These are phyloP conservation scores for Erodium texanum DNA, from an alignment of 441 rosid genomes.

Conservation along the genomic window DNA sequence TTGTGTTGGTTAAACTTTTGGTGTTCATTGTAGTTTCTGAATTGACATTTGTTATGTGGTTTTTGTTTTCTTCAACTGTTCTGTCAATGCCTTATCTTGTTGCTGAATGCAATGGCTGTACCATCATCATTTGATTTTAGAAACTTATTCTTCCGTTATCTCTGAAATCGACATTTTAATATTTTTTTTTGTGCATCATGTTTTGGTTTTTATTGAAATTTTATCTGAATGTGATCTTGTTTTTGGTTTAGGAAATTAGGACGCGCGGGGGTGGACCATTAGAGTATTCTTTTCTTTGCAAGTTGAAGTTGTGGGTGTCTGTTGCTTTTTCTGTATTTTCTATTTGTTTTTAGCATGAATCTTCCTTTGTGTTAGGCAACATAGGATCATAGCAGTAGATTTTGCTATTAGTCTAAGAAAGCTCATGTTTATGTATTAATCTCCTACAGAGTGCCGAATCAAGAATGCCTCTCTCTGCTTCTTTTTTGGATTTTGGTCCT, in stretches of 20 bases:
- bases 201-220: constrained; percentile 14
- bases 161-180: constrained; percentile 29
- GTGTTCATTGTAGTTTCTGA: constrained; percentile 9
- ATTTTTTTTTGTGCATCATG: constrained; percentile 15
- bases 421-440: constrained; percentile 22
- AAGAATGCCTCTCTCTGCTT: constrained; percentile 11
- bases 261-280: constrained; percentile 25
- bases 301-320: constrained; percentile 41
- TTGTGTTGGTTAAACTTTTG: constrained; percentile 14
- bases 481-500: constrained; percentile 8
- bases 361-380: constrained; percentile 37
- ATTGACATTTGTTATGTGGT: neutral
- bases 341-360: constrained; percentile 34
- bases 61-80: neutral
- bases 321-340: constrained; percentile 37
- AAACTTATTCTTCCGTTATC: constrained; percentile 12
- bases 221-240: constrained; percentile 23
- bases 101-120: constrained; percentile 23
- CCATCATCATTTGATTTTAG: constrained; percentile 15
- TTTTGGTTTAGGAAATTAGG: constrained; percentile 17
- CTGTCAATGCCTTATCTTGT: constrained; percentile 14
- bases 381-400: constrained; percentile 17
- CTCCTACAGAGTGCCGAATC: constrained; percentile 21
- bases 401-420: constrained; percentile 13
- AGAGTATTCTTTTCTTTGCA: constrained; percentile 24